These are phyloP conservation scores for Malbranchea zuffiana DNA, from an alignment of 2,329 filamentous ascomycete genomes.

Conservation along the genomic window DNA sequence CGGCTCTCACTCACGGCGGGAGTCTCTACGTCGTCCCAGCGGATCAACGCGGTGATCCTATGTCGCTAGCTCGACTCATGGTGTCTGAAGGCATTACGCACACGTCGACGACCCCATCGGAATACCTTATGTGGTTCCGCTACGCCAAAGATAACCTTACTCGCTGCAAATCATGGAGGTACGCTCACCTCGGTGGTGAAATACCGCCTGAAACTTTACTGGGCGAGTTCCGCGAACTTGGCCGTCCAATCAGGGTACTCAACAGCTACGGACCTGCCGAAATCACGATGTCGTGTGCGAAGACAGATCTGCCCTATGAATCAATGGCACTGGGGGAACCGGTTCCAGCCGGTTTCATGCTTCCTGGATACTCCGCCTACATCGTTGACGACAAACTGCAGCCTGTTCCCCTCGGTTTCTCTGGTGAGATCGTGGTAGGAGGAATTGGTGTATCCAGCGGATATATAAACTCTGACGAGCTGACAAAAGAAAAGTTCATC, in stretches of 20 bases:
- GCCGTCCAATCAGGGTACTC: conserved; percentile 10
- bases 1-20: conserved; percentile 15
- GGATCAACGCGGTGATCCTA: conserved; percentile 16
- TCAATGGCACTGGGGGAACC: too few relatives aligned
- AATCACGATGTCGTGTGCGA: conserved; percentile 17
- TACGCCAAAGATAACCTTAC: conserved; percentile 14
- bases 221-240: conserved; percentile 11
- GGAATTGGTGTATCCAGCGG: conserved; percentile 17
- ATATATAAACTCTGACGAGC: conserved; percentile 12
- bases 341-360: conserved; percentile 17
- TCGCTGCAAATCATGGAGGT: conserved; percentile 13
- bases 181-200: conserved; percentile 18
- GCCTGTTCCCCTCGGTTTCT: conserved; percentile 28
- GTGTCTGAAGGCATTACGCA: conserved; percentile 14
- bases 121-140: conserved; percentile 15
- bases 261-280: conserved; percentile 19
- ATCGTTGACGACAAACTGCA: conserved; percentile 31
- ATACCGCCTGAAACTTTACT: conserved; percentile 7
- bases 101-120: conserved; percentile 18
- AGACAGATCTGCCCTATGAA: conserved; percentile 13
- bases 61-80: conserved; percentile 15
- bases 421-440: conserved; percentile 34
- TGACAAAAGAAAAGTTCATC: conserved; percentile 11
- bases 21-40: conserved; percentile 14
- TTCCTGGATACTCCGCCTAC: conserved; percentile 28